Base-by-base conservation (phyloP, 179 eudicot species). In the Gypsophila paniculata region DNA sequence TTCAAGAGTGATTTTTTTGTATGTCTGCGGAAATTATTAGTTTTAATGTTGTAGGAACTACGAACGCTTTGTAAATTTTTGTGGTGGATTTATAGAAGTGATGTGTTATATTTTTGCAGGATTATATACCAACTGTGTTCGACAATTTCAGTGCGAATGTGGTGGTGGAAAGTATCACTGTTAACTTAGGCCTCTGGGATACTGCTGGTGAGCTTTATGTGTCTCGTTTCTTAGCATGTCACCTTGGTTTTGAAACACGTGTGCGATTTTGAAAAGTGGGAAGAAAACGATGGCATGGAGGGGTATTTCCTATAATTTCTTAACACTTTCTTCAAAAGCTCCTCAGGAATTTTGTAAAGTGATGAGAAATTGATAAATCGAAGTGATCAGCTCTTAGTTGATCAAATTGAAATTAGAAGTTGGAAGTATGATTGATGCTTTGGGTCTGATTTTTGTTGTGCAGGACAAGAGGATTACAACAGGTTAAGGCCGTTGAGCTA, bases 131-230 rank as follows among this genome's bases (percentile, higher is more conserved):
- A 48, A 93, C 98, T 52, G 98, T 93, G 57, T 93, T 93, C 83
- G 98, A 93, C 74, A 93, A 93, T 80, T 93, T 93, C 89, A 93
- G 98, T 85, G 98, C 98, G 79, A 93, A 93, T 85, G 98, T 93
- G 76, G 84, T 89, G 29, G 98, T 87, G 72, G 98, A 93, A 86
- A 81, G 91, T 80, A 89, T 81, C 79, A 91, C 98, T 70, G 98
- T 93, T 61, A 93, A 93, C 72, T 86, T 93, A 79, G 98, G 98
- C 53, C 93, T 93, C 19, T 93, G 98, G 98, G 98, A 93, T 78
- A 93, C 98, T 49, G 98, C 96, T 79, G 98, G 98, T 93, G 83
- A 80, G 80, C 21, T 19, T 71, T 61, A 67, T 57, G 34, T 21
- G 29, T 29, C 18, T 22, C 17, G 32, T 21, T 63, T 54, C 66